Base-by-base conservation (phyloP, 2,329 filamentous ascomycete species). In the Colletotrichum gigasporum region DNA sequence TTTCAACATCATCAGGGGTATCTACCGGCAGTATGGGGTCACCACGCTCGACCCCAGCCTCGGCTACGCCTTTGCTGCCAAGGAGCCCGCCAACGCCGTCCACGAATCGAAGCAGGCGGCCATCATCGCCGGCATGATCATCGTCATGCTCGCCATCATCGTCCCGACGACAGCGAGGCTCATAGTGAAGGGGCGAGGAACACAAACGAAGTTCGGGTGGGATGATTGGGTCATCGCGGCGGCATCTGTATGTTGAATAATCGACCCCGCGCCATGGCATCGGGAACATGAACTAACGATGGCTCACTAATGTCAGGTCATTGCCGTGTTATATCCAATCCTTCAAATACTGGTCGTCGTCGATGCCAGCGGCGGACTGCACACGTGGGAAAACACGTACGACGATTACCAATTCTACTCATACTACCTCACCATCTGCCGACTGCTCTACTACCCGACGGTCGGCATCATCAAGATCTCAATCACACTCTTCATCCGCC, bases 401-500 rank as follows among this genome's bases (percentile, higher is more conserved):
- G 54, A 66, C 28, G 41, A 66, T 28, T 66, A 63, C 42, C 59
- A 66, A 14, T 59, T 55, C 30, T 66, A 64, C 42, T 57, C 61
- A 9, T 59, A 54, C 10, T 63, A 63, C 12, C 54, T 66, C 3
- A 51, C 39, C 8, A 18, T 47, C 22, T 66, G 64, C 30, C 60
- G 54, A 8, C 30, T 66, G 2, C 48, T 66, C 4, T 66, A 64
- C 32, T 66, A 59, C 18, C 59, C 61, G 0, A 66, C 60, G n/a
- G 64, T 66, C 28, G 64, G 64, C 26, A 30, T 66, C 3, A 64
- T 64, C 12, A 66, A 66, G 16, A 66, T 66, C 50, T 66, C 64
- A 4, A 66, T 66, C 50, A 66, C 64, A 1, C 28, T 66, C 5
- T 66, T 66, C 35, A 63, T 66, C 12, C 60, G 64, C 22, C 48